Conservation (phyloP, 805 yeast genomes). For the Isabelozyma heimii region DNA sequence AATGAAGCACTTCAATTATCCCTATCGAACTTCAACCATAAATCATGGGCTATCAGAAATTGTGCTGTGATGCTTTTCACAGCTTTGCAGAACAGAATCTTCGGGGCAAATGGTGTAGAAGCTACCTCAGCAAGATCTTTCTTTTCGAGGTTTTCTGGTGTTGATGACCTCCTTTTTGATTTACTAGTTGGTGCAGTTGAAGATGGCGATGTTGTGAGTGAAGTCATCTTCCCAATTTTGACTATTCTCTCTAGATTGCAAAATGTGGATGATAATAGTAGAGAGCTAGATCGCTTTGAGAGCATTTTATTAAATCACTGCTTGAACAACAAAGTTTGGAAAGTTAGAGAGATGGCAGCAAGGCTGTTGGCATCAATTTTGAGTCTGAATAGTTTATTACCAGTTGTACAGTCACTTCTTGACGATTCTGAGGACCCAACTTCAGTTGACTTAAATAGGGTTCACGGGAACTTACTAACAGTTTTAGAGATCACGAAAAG, state of each 20-base stretch:
- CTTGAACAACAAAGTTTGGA: slow-evolving; percentile 64
- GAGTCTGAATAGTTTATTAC: neutral
- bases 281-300: slow-evolving; percentile 51
- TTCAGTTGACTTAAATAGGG: slow-evolving; percentile 34
- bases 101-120: slow-evolving; percentile 54
- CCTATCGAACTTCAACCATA: slow-evolving; percentile 59
- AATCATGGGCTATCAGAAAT: slow-evolving; percentile 83
- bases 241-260: slow-evolving; percentile 70
- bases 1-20: slow-evolving; percentile 61
- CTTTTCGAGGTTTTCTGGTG: slow-evolving; percentile 60
- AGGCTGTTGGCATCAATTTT: slow-evolving; percentile 57
- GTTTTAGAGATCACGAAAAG: slow-evolving; percentile 14
- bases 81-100: slow-evolving; percentile 74
- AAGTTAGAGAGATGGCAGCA: slow-evolving; percentile 85
- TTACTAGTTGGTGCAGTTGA: slow-evolving; percentile 27
- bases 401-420: slow-evolving; percentile 21
- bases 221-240: slow-evolving; percentile 71
- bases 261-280: slow-evolving; percentile 50
- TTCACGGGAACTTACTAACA: slow-evolving; percentile 63
- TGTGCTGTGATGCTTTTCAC: slow-evolving; percentile 93
- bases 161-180: slow-evolving; percentile 48
- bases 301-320: slow-evolving; percentile 39
- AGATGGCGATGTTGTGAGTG: slow-evolving; percentile 26
- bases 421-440: slow-evolving; percentile 22
- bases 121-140: slow-evolving; percentile 61